Conservation (phyloP, 116 monocot genomes). For the Iris pallida region DNA sequence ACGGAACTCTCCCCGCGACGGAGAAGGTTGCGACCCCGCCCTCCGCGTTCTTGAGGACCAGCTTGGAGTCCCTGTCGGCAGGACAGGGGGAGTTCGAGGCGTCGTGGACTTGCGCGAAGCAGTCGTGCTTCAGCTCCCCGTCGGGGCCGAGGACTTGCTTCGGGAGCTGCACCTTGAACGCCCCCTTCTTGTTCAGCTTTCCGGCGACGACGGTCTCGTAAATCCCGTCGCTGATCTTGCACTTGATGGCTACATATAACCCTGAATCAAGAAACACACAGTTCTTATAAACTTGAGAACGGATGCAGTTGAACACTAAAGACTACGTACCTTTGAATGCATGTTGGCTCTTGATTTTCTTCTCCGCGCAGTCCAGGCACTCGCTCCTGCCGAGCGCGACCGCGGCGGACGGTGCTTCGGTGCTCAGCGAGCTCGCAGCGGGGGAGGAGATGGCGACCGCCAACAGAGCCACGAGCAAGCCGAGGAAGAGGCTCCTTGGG, state of each 20-base stretch:
- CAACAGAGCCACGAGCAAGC: background rate
- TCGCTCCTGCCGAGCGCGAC: conserved; percentile 2
- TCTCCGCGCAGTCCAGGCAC: conserved; percentile 9
- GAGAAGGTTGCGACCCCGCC: conserved; percentile 17
- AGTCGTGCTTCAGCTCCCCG: conserved; percentile 30
- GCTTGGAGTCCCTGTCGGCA: conserved; percentile 11
- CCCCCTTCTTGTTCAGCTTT: conserved; percentile 39
- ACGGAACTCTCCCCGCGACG: conserved; percentile 26
- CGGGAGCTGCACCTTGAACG: conserved; percentile 46
- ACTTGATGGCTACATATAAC: conserved; percentile 53
- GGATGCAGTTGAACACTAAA: too few relatives aligned
- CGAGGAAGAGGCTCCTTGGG: background rate
- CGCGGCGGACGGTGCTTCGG: too few relatives aligned
- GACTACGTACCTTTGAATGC: conserved; percentile 1
- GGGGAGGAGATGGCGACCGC: background rate
- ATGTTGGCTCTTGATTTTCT: conserved; percentile 1
- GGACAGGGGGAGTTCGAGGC: conserved; percentile 39
- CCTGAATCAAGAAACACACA: conserved; percentile 23
- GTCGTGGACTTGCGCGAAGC: conserved; percentile 50
- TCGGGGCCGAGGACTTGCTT: conserved; percentile 17
- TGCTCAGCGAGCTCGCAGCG: background rate
- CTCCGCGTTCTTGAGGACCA: conserved; percentile 21
- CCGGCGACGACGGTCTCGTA: conserved; percentile 30
- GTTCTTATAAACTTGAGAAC: too few relatives aligned
- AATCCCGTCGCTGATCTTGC: conserved; percentile 36